Base-by-base conservation (phyloP, 345 rosid genomes). In the Syzygium oleosum region DNA sequence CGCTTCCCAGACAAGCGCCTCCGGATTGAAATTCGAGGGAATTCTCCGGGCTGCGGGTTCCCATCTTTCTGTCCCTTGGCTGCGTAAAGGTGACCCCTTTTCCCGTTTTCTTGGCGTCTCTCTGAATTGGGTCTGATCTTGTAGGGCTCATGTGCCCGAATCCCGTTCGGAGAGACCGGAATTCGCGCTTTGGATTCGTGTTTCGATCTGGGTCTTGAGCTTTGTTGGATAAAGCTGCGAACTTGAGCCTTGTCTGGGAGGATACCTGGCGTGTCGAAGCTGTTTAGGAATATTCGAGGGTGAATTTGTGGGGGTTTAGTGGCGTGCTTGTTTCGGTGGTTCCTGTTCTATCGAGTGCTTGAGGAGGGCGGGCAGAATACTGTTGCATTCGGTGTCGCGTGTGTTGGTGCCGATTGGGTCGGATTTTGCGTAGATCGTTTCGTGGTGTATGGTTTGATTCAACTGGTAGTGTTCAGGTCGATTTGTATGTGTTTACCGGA, bases 111-210 rank as follows among this genome's bases (percentile, higher is more conserved):
- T 79, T 41, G 6, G 86, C 77, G 56, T 84, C 91, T 91, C 90
- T 90, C 91, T 90, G 85, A 90, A 91, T 92, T 91, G 89, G 95
- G 91, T 83, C 91, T 89, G 89, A 87, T 88, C 63, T 87, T 90
- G 41, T 73, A 80, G 68, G 54, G 49, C 23, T 52, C 84, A 85
- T 63, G 52, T 61, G 80, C 52, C 52, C 89, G 85, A 85, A 63
- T 90, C 91, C 93, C 90, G 65, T 91, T 88, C 87, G 84, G 91
- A 90, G 93, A 88, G 89, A 63, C 22, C 85, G 46, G 84, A 65
- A 80, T 25, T 56, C 85, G 25, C 22, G 21, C 8, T 38, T 85
- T 41, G 31, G 56, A 65, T 23, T 52, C 85, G 31, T 58, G 49
- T 41, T 58, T 29, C 41, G 85, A 54, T 52, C 58, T 84, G 41